Evolutionary conservation across 305 asterid genomes (phyloP).

Genomic region (Fraxinus sp.): DNA sequence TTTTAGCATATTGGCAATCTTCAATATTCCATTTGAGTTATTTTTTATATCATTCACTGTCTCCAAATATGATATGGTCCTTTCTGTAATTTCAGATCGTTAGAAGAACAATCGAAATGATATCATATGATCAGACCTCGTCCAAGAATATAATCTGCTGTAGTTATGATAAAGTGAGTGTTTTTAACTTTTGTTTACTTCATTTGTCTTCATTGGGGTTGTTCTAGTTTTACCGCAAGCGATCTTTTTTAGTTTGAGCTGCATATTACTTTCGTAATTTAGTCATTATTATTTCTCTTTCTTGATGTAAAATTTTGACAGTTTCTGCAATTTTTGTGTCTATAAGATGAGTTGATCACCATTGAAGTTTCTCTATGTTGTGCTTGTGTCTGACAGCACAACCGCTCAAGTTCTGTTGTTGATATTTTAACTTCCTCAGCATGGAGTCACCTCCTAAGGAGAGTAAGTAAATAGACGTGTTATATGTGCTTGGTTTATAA

Average conservation of each 20-base stretch:
- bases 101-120: constrained; percentile 59
- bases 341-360: constrained; percentile 7
- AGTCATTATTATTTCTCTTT: not conserved
- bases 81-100: constrained; percentile 53
- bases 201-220: not conserved
- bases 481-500: constrained; percentile 4
- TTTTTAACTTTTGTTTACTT: not conserved
- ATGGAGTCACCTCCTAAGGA: constrained; percentile 58
- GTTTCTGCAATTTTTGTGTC: not conserved
- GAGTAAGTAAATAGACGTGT: constrained; percentile 44
- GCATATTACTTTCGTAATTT: constrained; percentile 1
- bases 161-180: constrained; percentile 56
- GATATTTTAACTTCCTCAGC: constrained; percentile 55
- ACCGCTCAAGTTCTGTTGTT: constrained; percentile 47
- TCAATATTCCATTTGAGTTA: not conserved
- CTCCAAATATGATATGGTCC: constrained; percentile 1
- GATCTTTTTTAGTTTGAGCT: constrained; percentile 11
- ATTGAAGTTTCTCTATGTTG: not conserved
- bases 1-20: not conserved
- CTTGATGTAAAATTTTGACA: not conserved
- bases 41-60: not conserved
- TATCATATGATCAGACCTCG: constrained; percentile 35
- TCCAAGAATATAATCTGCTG: constrained; percentile 58
- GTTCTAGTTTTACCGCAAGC: constrained; percentile 5
- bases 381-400: constrained; percentile 39